These are phyloP conservation scores for Coffea canephora DNA, from an alignment of 257 asterid genomes.

Conservation along the genomic window DNA sequence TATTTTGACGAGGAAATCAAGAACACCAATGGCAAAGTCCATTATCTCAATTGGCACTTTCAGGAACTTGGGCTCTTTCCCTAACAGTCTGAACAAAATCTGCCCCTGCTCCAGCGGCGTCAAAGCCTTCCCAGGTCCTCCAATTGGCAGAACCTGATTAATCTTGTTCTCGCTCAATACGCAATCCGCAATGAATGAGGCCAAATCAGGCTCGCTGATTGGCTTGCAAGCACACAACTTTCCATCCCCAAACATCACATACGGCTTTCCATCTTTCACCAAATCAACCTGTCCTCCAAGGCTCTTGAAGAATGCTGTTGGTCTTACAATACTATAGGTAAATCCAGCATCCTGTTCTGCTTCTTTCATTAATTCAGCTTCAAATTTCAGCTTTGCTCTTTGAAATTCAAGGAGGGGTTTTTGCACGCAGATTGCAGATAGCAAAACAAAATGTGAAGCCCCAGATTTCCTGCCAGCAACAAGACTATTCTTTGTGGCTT, in stretches of 20 bases:
- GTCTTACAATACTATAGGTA: conserved; percentile 85
- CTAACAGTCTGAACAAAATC: conserved; percentile 68
- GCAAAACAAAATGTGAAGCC: conserved; percentile 77
- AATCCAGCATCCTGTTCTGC: conserved; percentile 44
- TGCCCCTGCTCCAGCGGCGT: conserved; percentile 97
- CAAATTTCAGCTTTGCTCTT: conserved; percentile 83
- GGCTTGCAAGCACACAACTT: conserved; percentile 92
- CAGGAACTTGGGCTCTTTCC: conserved; percentile 70
- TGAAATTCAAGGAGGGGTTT: conserved; percentile 99
- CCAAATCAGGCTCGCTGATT: conserved; percentile 84
- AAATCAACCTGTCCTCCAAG: conserved; percentile 90
- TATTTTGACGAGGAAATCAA: conserved; percentile 72
- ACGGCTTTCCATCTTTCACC: conserved; percentile 94
- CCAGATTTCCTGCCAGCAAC: conserved; percentile 75
- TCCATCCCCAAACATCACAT: conserved; percentile 98
- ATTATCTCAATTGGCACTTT: conserved; percentile 84
- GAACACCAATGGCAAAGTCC: conserved; percentile 86
- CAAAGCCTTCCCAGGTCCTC: conserved; percentile 89
- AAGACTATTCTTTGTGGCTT: conserved; percentile 86
- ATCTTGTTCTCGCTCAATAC: conserved; percentile 53
- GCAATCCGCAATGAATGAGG: conserved; percentile 74
- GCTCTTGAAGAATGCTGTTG: conserved; percentile 98
- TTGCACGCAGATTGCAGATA: conserved; percentile 95
- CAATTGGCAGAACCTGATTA: conserved; percentile 69
- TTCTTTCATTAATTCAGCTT: conserved; percentile 63